Evolutionary conservation across 345 rosid genomes (phyloP), one percentile per base, ranked within the genome.

Genomic region (Syzygium jambos): DNA sequence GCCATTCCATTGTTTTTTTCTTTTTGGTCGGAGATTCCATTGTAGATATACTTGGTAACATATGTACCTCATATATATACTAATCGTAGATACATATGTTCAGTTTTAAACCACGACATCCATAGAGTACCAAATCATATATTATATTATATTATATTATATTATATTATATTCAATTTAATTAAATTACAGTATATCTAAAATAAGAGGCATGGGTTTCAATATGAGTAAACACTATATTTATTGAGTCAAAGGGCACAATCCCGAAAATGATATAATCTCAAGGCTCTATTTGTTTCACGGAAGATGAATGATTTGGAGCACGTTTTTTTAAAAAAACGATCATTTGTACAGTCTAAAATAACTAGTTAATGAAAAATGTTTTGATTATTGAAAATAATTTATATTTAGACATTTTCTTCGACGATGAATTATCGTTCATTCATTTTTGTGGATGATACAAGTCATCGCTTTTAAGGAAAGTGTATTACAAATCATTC

Each of bases 311-410:
- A 59, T 59, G 0, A 27, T 22, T 59, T 4, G 2, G 3, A 59
- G 27, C 11, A 25, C 27, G 5, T 0, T 59, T 25, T 57, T 23
- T 1, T 10, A 0, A 4, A 0, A 4, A 57, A 57, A 10, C 2
- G 9, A 59, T 59, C 3, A 0, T 14, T 27, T 27, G 5, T 59
- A 11, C 4, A 30, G 27, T 59, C 0, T 6, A 59, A 59, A 59
- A 59, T 27, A 27, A 59, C 5, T 59, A 59, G 11, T 27, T 14
- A 5, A 11, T 59, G 3, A 59, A 59, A 59, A 25, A 25, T 0
- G 12, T 27, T 25, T 59, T 27, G 5, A 57, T 57, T 57, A 25
- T 59, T 2, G 0, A 59, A 59, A 59, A 27, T 1, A 59, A 59
- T 59, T 59, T 59, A 27, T n/a, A 14, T 59, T 29, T 11, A 59